Base-by-base conservation (phyloP, 345 rosid species). In the Salix brachista region DNA sequence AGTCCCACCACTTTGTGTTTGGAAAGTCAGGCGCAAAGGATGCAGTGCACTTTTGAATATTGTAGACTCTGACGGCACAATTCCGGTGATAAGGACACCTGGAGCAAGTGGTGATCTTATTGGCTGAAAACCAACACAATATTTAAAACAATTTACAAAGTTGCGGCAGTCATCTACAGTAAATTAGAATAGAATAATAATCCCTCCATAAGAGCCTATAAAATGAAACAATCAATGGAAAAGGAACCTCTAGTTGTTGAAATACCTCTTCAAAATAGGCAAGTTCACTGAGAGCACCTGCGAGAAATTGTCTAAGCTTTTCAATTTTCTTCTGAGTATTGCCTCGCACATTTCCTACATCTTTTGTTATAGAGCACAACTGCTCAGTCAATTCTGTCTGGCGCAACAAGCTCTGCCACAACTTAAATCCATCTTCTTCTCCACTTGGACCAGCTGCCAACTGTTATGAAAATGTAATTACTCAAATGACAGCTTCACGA, bases 301-400 rank as follows among this genome's bases (percentile, higher is more conserved):
- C 86, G 68, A 96, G 95, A 80, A 96, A 97, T 84, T 96, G 99
- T 76, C 98, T 89, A 65, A 93, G 98, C 90, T 93, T 96, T 83
- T 96, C 99, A 76, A 91, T 96, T 85, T 93, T 96, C 78, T 93
- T 96, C 83, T 93, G 98, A 67, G 98, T 93, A 83, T 96, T 96
- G 85, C 99, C 99, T 68, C 99, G 88, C 74, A 96, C 99, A 84
- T 92, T 91, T 83, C 97, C 88, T 74, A 96, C 97, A 70, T 96
- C 98, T 85, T 91, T 90, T 78, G 78, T 92, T 77, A 96, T 91
- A 69, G 99, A 87, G 86, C 94, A 89, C 78, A 96, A 85, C 80
- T 96, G 99, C 52, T 98, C 99, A 77, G 94, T 94, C 90, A 96
- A 83, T 85, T 93, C 94, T 56, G 96, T 93, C 85, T 96, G 99